Conservation (phyloP, 352 stramenopile species). For the Globisporangium orthogonon region DNA sequence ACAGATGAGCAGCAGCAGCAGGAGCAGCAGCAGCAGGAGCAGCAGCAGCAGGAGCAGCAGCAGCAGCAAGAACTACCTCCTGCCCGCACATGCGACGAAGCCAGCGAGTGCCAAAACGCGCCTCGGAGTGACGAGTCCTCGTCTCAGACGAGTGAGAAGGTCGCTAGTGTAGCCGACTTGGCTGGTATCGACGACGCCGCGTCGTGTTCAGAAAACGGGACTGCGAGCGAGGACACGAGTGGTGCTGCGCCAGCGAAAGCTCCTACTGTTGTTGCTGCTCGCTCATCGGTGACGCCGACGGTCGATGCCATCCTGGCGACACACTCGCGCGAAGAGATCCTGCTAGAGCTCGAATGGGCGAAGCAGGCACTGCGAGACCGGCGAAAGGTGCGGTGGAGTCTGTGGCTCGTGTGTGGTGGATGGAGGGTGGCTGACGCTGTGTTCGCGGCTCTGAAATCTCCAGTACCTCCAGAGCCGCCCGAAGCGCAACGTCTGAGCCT, state of each 20-base stretch:
- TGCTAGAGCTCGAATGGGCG: slow-evolving; percentile 48
- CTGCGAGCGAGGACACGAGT: neutral
- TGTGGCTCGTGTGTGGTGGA: slow-evolving; percentile 9
- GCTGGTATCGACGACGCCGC: neutral
- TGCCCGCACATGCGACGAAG: too few relatives aligned
- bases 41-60: too few relatives aligned
- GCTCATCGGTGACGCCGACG: neutral
- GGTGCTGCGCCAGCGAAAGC: neutral
- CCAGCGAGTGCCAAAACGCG: too few relatives aligned
- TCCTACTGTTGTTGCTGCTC: neutral
- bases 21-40: too few relatives aligned
- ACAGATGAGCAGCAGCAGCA: too few relatives aligned
- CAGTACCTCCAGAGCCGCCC: slow-evolving; percentile 29
- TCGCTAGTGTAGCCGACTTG: neutral
- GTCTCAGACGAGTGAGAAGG: neutral
- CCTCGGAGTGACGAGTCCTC: neutral
- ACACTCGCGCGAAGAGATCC: slow-evolving; percentile 41
- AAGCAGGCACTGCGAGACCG: slow-evolving; percentile 36
- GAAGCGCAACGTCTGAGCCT: slow-evolving; percentile 12
- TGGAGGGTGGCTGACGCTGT: neutral
- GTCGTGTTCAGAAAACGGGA: too few relatives aligned
- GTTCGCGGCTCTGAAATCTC: neutral
- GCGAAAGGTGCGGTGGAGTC: slow-evolving; percentile 22
- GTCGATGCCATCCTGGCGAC: slow-evolving; percentile 40
- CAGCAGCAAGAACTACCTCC: too few relatives aligned